phyloP scores from a whole-genome alignment of 768 basidiomycete genomes.

The Piloderma croceum region DNA sequence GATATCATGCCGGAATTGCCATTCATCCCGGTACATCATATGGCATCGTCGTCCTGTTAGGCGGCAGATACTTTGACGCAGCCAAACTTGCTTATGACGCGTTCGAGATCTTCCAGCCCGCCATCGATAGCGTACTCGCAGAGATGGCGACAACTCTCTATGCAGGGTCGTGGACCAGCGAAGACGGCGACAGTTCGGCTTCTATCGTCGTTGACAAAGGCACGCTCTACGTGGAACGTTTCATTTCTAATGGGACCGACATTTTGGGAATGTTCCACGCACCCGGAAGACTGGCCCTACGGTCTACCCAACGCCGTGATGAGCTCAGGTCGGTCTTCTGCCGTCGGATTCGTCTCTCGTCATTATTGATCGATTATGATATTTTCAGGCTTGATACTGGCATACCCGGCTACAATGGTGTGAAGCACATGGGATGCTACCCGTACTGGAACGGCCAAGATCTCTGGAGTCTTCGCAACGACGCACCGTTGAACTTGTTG shows the following conservation, averaged over 20 bases:
- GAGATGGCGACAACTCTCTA: constrained; percentile 10
- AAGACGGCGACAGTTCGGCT: constrained; percentile 8
- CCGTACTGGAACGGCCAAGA: constrained; percentile 26
- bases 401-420: constrained; percentile 22
- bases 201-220: constrained; percentile 18
- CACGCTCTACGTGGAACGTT: constrained; percentile 18
- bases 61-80: constrained; percentile 19
- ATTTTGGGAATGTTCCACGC: constrained; percentile 16
- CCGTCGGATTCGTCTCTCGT: too few relatives aligned
- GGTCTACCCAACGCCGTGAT: constrained; percentile 19
- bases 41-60: constrained; percentile 24
- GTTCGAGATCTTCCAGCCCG: constrained; percentile 20
- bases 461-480: constrained; percentile 23
- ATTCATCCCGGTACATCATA: constrained; percentile 24
- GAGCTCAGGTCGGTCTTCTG: constrained; percentile 24
- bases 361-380: neutral
- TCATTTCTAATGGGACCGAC: constrained; percentile 18
- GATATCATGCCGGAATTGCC: constrained; percentile 22
- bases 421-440: constrained; percentile 26
- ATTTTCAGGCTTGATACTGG: constrained; percentile 23
- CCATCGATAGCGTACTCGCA: constrained; percentile 19
- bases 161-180: constrained; percentile 19
- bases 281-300: constrained; percentile 15
- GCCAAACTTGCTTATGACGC: constrained; percentile 16
- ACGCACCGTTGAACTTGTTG: constrained; percentile 21